Evolutionary conservation across 257 asterid genomes (phyloP), one percentile per base, ranked within the genome.

Genomic region (Petrea volubilis): DNA sequence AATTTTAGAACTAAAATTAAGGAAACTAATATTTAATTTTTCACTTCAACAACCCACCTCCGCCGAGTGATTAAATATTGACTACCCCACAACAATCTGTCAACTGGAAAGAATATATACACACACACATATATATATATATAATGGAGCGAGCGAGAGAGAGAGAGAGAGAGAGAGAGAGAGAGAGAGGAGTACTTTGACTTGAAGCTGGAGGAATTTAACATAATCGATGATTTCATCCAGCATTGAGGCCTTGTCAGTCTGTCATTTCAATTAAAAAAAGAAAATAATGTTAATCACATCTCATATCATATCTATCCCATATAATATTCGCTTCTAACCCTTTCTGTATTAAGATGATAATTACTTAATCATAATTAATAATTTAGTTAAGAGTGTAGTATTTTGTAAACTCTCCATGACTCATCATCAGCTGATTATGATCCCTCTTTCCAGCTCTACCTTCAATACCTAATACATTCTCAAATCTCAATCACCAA

Each of bases 141-240:
- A 31, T 2, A 31, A 2, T 31, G 7, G 38, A 31, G 38, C 7
- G 59, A 6, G 8, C 7, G 17, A 21, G 21, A 58, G 47, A 60
- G 17, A 65, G 14, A 2, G 17, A 60, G 15, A 61, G 38, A 53
- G 72, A 47, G 75, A 50, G 79, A 66, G 49, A 24, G 79, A 36
- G 70, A 18, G 50, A 12, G 65, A 62, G 29, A 3, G 24, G 0
- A 25, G 77, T 89, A 89, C 96, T 78, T 91, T 91, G 97, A 89
- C 98, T 87, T 93, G 98, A 84, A 93, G 95, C 89, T 90, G 96
- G 75, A 90, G 87, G 87, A 92, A 92, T 86, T 92, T 92, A 78
- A 92, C 97, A 85, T 92, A 92, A 87, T 90, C 97, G 79, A 92
- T 88, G 83, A 92, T 92, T 86, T 92, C 98, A 83, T 92, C 98